phyloP scores from a whole-genome alignment of 352 stramenopile species.

The Hyaloperonospora brassicae region DNA sequence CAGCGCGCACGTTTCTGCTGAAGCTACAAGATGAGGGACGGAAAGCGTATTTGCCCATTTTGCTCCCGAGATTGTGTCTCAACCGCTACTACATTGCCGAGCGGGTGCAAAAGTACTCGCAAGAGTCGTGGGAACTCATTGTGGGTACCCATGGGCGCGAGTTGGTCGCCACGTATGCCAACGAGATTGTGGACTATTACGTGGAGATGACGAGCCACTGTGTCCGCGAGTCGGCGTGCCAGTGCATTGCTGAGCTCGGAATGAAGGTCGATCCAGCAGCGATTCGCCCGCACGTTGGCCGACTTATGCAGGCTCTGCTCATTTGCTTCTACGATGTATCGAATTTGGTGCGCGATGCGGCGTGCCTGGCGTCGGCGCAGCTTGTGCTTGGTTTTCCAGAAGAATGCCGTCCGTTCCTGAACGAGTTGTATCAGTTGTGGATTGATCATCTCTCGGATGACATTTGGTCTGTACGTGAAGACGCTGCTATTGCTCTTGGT shows the following conservation, averaged over 20 bases:
- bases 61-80: conserved; percentile 93
- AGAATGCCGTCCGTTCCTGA: conserved; percentile 82
- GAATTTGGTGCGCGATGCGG: conserved; percentile 93
- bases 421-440: conserved; percentile 86
- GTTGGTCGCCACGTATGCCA: conserved; percentile 82
- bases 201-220: conserved; percentile 93
- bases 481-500: conserved; percentile 91
- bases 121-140: conserved; percentile 92
- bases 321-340: conserved; percentile 95
- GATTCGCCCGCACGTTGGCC: conserved; percentile 58
- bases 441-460: conserved; percentile 94
- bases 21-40: conserved; percentile 58
- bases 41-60: conserved; percentile 52
- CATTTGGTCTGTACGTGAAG: conserved; percentile 96
- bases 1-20: conserved; percentile 81
- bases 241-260: conserved; percentile 92
- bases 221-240: conserved; percentile 92
- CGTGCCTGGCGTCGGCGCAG: conserved; percentile 84
- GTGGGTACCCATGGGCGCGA: conserved; percentile 76
- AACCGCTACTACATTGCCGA: conserved; percentile 96
- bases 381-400: conserved; percentile 79
- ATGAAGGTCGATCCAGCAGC: conserved; percentile 77
- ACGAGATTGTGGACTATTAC: conserved; percentile 92
- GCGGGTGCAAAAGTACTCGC: conserved; percentile 93
- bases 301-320: conserved; percentile 81